phyloP scores from a whole-genome alignment of 169 alveolate genomes.

The Cryptosporidium parvum region DNA sequence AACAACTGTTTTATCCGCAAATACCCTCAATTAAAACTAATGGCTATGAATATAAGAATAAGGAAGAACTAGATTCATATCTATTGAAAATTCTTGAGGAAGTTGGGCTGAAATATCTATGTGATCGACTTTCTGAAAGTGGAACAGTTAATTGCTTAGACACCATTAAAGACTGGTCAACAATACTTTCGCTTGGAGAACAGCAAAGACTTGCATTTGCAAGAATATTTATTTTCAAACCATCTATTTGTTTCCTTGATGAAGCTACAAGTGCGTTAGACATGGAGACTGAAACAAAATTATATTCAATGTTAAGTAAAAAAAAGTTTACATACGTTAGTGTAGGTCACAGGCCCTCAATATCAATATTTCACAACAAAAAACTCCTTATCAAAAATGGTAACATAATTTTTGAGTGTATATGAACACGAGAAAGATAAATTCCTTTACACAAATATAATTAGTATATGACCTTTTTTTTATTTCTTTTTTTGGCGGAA shows the following conservation, averaged over 20 bases:
- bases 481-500: conserved; percentile 9
- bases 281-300: conserved; percentile 72
- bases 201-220: conserved; percentile 82
- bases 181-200: conserved; percentile 79
- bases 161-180: conserved; percentile 69
- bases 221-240: conserved; percentile 77
- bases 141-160: conserved; percentile 45
- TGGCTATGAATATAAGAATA: not conserved
- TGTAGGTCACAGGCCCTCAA: conserved; percentile 70
- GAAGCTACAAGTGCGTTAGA: conserved; percentile 82
- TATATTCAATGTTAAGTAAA: conserved; percentile 38
- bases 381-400: conserved; percentile 9
- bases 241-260: conserved; percentile 77
- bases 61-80: conserved; percentile 29
- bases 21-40: not conserved
- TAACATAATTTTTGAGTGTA: not conserved
- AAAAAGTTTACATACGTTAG: conserved; percentile 37
- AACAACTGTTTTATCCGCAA: conserved; percentile 68
- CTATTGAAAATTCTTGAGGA: conserved; percentile 8
- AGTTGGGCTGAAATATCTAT: conserved; percentile 49
- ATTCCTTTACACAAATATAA: not conserved
- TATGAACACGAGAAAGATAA: not conserved
- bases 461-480: not conserved
- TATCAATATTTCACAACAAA: conserved; percentile 55
- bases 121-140: not conserved